A percentile compares a stretch with the other conserved stretches of the same genome.
These are phyloP conservation scores for Apophysomyces trapeziformis DNA, from an alignment of 371 early-diverging fungal species.

Conservation along the genomic window DNA sequence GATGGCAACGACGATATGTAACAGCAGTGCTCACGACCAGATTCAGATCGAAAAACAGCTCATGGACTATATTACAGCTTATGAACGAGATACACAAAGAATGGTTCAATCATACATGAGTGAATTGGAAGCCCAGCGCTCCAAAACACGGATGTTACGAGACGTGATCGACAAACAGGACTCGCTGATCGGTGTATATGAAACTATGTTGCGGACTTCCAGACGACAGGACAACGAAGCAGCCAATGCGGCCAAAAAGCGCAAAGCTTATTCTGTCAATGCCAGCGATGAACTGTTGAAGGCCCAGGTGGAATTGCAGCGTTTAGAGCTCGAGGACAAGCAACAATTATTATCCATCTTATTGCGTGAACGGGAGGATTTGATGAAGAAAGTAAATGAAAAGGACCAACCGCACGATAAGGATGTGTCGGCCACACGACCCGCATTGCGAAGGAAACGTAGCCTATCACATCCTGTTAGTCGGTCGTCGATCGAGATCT, in stretches of 20 bases:
- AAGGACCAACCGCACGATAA: not conserved
- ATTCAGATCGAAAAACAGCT: not conserved
- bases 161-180: constrained; percentile 46
- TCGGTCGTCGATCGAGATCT: not conserved
- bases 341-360: not conserved
- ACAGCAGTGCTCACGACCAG: not conserved
- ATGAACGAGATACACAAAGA: constrained; percentile 38
- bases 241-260: not conserved
- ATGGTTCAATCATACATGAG: constrained; percentile 35
- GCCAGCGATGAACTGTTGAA: not conserved
- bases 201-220: constrained; percentile 7
- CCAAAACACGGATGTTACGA: constrained; percentile 28
- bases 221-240: not conserved
- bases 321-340: not conserved
- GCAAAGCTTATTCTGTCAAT: not conserved
- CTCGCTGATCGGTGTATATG: constrained; percentile 36
- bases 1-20: not conserved
- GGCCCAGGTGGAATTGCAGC: constrained; percentile 1
- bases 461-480: not conserved
- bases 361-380: not conserved
- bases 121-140: constrained; percentile 35
- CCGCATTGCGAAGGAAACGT: not conserved
- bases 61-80: constrained; percentile 10
- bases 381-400: not conserved
- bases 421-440: not conserved